Percentiles rank a stretch among this genome's conserved stretches.
These are phyloP conservation scores for Arabis hirsuta DNA, from an alignment of 345 rosid genomes.

Conservation along the genomic window DNA sequence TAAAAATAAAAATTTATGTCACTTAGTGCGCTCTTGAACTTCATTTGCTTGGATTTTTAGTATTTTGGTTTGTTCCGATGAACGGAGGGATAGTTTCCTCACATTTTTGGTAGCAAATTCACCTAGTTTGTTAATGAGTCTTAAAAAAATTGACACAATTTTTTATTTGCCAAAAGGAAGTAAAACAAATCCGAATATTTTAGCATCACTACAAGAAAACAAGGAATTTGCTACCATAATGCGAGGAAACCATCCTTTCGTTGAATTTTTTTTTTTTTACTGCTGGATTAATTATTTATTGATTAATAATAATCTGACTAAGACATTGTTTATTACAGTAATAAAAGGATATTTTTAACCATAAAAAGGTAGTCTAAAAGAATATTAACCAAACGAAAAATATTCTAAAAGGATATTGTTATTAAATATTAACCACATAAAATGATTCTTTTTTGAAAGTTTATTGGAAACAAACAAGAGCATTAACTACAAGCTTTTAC, in stretches of 20 bases:
- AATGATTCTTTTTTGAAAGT: neutral
- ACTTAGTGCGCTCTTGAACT: conserved; percentile 7
- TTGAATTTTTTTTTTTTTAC: neutral
- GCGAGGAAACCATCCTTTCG: no score
- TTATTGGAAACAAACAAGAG: conserved; percentile 10
- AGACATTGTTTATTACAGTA: no score
- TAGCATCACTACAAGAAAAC: no score
- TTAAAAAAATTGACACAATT: no score
- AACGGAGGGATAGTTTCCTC: no score
- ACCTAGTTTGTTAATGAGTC: no score
- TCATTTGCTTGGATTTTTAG: neutral
- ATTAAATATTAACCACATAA: neutral
- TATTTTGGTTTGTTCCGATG: no score
- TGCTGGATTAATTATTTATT: neutral
- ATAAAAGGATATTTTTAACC: neutral
- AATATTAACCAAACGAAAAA: conserved; percentile 19
- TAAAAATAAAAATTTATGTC: neutral
- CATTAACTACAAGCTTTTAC: conserved; percentile 5
- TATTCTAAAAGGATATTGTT: neutral
- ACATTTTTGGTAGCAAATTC: no score
- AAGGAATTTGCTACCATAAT: no score
- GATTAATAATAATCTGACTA: neutral
- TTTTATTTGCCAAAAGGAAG: no score
- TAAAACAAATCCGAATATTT: no score
- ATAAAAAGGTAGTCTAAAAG: conserved; percentile 2